Evolutionary conservation across 2,329 filamentous ascomycete species (phyloP).

Genomic region (Ascochyta lentis): DNA sequence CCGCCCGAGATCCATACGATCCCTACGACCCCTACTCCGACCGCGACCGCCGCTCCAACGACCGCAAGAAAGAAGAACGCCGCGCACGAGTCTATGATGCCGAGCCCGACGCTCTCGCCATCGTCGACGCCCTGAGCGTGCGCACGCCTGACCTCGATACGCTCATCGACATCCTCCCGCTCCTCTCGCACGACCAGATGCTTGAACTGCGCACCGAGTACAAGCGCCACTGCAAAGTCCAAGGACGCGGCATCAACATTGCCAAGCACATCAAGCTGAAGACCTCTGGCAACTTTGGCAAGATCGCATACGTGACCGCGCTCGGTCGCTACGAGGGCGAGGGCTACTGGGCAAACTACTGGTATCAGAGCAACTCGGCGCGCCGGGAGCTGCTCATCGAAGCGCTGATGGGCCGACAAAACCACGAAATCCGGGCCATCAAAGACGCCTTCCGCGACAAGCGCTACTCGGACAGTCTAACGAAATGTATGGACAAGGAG

Average conservation of each 20-base stretch:
- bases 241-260: constrained; percentile 80
- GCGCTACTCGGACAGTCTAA: constrained; percentile 82
- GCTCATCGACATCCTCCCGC: constrained; percentile 83
- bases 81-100: constrained; percentile 83
- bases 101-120: constrained; percentile 74
- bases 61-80: constrained; percentile 53
- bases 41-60: constrained; percentile 16
- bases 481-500: constrained; percentile 88
- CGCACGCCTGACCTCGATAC: constrained; percentile 69
- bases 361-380: constrained; percentile 88
- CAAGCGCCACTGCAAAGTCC: constrained; percentile 86
- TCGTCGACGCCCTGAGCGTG: constrained; percentile 76
- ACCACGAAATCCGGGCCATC: constrained; percentile 85
- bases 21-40: constrained; percentile 14
- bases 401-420: constrained; percentile 85
- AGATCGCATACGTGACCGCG: constrained; percentile 88
- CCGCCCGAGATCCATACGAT: constrained; percentile 5
- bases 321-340: constrained; percentile 91
- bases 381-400: constrained; percentile 91
- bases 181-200: constrained; percentile 84
- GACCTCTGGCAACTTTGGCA: constrained; percentile 79
- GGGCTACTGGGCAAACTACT: constrained; percentile 97
- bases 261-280: constrained; percentile 87
- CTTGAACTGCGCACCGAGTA: constrained; percentile 87
- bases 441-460: constrained; percentile 90